phyloP scores from a whole-genome alignment of 768 basidiomycete species.

The Leccinum aurantiacum region DNA sequence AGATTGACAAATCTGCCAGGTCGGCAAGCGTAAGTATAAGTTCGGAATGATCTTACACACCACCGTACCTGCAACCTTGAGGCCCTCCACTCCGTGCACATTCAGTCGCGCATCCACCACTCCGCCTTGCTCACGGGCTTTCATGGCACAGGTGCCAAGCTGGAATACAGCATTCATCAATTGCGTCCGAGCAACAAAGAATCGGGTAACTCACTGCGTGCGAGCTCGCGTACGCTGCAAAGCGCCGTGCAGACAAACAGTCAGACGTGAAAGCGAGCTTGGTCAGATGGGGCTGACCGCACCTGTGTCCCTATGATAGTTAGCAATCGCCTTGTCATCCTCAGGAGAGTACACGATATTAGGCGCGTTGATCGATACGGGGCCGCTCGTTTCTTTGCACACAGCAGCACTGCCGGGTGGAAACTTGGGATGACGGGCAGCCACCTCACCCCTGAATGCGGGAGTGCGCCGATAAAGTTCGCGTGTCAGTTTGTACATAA shows the following conservation, averaged over 20 bases:
- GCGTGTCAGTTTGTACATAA: constrained; percentile 54
- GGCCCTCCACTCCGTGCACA: constrained; percentile 13
- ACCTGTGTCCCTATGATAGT: neutral
- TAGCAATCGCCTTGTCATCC: neutral
- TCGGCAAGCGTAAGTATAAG: neutral
- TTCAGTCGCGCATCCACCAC: constrained; percentile 16
- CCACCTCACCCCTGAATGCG: constrained; percentile 22
- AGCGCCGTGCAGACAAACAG: neutral
- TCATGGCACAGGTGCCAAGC: constrained; percentile 64
- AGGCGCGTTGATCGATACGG: constrained; percentile 12
- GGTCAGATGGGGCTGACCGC: neutral
- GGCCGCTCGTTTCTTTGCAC: constrained; percentile 16
- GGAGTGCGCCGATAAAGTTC: constrained; percentile 58
- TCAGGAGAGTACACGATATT: neutral
- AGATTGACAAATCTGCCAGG: constrained; percentile 4
- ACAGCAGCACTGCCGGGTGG: constrained; percentile 28
- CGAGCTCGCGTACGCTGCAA: neutral
- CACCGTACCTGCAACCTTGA: constrained; percentile 18
- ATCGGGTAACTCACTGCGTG: neutral
- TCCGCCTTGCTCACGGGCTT: constrained; percentile 22
- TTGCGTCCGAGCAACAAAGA: neutral
- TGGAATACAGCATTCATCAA: neutral
- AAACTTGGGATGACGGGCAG: constrained; percentile 31
- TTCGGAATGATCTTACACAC: neutral
- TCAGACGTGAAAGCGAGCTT: neutral